phyloP scores from a whole-genome alignment of 2,329 filamentous ascomycete species.

The Microsporum canis region DNA sequence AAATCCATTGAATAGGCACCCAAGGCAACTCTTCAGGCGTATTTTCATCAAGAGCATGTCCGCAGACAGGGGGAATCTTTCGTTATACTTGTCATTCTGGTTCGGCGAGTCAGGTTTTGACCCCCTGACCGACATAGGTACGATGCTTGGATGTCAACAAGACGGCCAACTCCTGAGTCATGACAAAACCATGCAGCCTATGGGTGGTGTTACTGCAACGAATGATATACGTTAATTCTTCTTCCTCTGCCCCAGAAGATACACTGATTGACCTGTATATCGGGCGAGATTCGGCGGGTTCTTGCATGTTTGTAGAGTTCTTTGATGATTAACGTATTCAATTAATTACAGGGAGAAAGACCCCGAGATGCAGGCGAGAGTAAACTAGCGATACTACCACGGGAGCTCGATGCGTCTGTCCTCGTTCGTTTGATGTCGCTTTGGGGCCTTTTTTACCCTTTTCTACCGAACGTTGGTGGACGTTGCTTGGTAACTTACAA shows the following conservation, averaged over 20 bases:
- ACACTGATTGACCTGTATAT: not conserved
- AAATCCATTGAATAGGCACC: not conserved
- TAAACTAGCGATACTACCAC: not conserved
- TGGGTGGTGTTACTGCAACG: no score
- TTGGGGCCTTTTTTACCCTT: not conserved
- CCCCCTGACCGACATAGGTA: not conserved
- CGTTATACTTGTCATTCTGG: not conserved
- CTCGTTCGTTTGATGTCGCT: not conserved
- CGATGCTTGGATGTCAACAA: not conserved
- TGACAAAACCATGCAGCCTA: no score
- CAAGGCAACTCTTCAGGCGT: slow-evolving; percentile 1
- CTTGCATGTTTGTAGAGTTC: not conserved
- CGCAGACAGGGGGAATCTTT: not conserved
- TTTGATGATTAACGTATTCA: not conserved
- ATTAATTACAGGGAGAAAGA: not conserved
- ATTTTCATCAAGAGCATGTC: not conserved
- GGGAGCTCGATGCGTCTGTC: not conserved
- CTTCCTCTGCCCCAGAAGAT: no score
- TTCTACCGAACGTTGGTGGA: not conserved
- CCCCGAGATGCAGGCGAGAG: not conserved
- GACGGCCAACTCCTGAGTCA: not conserved
- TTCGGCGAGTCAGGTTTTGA: not conserved
- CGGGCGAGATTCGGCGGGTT: not conserved
- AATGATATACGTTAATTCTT: no score
- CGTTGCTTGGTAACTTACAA: not conserved